phyloP scores from a whole-genome alignment of 2,329 filamentous ascomycete species.

The Penicillium capsulatum region DNA sequence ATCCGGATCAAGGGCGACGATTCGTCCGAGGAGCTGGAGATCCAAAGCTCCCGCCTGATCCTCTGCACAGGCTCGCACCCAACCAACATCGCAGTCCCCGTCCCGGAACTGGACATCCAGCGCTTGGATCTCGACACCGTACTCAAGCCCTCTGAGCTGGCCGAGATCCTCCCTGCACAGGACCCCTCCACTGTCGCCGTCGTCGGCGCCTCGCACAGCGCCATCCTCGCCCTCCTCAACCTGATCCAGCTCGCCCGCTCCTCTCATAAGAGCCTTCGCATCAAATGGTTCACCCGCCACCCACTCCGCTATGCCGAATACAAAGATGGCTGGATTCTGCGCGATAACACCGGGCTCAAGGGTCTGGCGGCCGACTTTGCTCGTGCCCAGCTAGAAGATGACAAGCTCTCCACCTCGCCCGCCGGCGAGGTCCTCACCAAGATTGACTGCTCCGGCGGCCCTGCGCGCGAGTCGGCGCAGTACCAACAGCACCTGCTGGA shows the following conservation, averaged over 20 bases:
- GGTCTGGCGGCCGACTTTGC: slow-evolving; percentile 59
- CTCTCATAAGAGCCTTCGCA: slow-evolving; percentile 51
- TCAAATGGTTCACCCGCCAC: slow-evolving; percentile 62
- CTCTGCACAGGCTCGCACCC: slow-evolving; percentile 58
- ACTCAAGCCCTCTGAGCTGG: slow-evolving; percentile 51
- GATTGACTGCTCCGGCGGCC: slow-evolving; percentile 42
- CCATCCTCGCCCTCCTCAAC: slow-evolving; percentile 60
- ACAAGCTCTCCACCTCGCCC: slow-evolving; percentile 43
- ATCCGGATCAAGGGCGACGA: slow-evolving; percentile 29
- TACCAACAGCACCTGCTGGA: slow-evolving; percentile 47
- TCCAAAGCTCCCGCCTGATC: slow-evolving; percentile 47
- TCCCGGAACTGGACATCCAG: slow-evolving; percentile 37
- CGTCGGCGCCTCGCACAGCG: slow-evolving; percentile 60
- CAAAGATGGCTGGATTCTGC: slow-evolving; percentile 60
- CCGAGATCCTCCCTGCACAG: slow-evolving; percentile 37
- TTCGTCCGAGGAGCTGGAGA: slow-evolving; percentile 26
- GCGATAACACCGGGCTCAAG: slow-evolving; percentile 64
- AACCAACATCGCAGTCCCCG: slow-evolving; percentile 43
- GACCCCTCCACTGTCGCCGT: slow-evolving; percentile 49
- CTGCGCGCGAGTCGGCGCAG: slow-evolving; percentile 39
- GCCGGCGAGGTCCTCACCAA: slow-evolving; percentile 48
- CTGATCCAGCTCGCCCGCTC: slow-evolving; percentile 52
- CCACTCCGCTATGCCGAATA: slow-evolving; percentile 58
- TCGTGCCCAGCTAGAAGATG: slow-evolving; percentile 54
- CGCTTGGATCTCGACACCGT: slow-evolving; percentile 54